These are phyloP conservation scores for Amphirosellinia nigrospora DNA, from an alignment of 495 filamentous ascomycete species.

Conservation along the genomic window DNA sequence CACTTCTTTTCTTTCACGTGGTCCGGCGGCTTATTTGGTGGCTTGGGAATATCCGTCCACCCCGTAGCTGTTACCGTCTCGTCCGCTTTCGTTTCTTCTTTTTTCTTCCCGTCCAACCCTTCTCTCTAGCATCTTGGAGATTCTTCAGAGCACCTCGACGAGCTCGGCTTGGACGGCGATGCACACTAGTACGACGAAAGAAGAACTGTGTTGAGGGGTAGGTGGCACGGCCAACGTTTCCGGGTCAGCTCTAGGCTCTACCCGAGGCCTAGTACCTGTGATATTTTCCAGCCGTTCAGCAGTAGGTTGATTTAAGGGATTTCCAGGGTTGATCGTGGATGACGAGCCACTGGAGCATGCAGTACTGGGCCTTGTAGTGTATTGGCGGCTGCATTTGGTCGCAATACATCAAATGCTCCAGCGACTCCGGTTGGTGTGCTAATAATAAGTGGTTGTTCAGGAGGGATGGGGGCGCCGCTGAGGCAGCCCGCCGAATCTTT, in stretches of 20 bases:
- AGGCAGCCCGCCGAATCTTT: conserved; percentile 32
- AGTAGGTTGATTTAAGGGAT: conserved; percentile 50
- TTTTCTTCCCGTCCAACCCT: conserved; percentile 56
- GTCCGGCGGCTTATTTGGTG: conserved; percentile 23
- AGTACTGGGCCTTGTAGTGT: conserved; percentile 43
- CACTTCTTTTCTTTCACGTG: conserved; percentile 54
- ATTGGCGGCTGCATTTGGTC: conserved; percentile 33
- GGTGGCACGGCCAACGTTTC: conserved; percentile 4
- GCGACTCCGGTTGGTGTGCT: conserved; percentile 54
- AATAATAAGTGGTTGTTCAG: conserved; percentile 55
- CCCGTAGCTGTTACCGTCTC: conserved; percentile 47
- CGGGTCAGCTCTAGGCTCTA: conserved; percentile 22
- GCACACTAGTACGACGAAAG: conserved; percentile 43
- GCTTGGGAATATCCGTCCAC: conserved; percentile 57
- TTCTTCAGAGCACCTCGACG: conserved; percentile 61
- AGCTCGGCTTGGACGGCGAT: conserved; percentile 55
- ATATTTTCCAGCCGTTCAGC: conserved; percentile 57
- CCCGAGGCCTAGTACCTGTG: conserved; percentile 43
- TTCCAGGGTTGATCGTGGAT: conserved; percentile 46
- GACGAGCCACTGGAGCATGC: conserved; percentile 50
- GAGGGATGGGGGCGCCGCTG: conserved; percentile 36
- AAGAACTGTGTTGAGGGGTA: conserved; percentile 38
- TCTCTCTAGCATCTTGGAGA: conserved; percentile 59
- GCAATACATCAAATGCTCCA: conserved; percentile 49
- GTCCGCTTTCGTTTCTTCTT: conserved; percentile 44